phyloP scores from a whole-genome alignment of 2,329 filamentous ascomycete species.

The Xylariaceae sp. region DNA sequence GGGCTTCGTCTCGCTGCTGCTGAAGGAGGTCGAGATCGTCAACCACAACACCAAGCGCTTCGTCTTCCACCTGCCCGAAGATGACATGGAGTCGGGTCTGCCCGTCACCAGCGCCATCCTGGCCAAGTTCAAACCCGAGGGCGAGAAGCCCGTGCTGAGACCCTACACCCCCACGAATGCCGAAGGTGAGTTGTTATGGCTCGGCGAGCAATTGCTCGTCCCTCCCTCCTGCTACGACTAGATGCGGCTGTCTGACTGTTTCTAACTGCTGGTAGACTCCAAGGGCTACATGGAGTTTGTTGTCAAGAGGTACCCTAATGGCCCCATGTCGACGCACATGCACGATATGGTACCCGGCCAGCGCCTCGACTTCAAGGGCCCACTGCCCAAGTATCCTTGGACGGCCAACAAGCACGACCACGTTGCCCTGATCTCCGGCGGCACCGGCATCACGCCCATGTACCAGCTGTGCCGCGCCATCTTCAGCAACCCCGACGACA shows the following conservation, averaged over 20 bases:
- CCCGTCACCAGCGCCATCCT: constrained; percentile 77
- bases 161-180: constrained; percentile 92
- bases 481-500: constrained; percentile 92
- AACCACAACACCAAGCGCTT: constrained; percentile 95
- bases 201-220: background rate
- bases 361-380: constrained; percentile 85
- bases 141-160: constrained; percentile 78
- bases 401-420: constrained; percentile 86
- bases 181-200: constrained; percentile 60
- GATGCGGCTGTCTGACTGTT: background rate
- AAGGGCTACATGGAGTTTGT: constrained; percentile 80
- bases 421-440: constrained; percentile 81
- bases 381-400: constrained; percentile 91
- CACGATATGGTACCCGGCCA: constrained; percentile 78
- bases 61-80: constrained; percentile 78
- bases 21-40: constrained; percentile 69
- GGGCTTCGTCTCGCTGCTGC: constrained; percentile 75
- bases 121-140: constrained; percentile 84
- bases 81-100: constrained; percentile 77
- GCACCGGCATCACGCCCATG: constrained; percentile 96
- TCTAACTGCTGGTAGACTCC: constrained; percentile 42
- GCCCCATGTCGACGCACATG: constrained; percentile 85
- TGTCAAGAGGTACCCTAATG: constrained; percentile 84
- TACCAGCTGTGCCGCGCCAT: constrained; percentile 88
- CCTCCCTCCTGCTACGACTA: background rate